A percentile compares a stretch with the other conserved stretches of the same genome.
These are phyloP conservation scores for Xylaria hypoxylon DNA, from an alignment of 2,329 filamentous ascomycete species.

Conservation along the genomic window DNA sequence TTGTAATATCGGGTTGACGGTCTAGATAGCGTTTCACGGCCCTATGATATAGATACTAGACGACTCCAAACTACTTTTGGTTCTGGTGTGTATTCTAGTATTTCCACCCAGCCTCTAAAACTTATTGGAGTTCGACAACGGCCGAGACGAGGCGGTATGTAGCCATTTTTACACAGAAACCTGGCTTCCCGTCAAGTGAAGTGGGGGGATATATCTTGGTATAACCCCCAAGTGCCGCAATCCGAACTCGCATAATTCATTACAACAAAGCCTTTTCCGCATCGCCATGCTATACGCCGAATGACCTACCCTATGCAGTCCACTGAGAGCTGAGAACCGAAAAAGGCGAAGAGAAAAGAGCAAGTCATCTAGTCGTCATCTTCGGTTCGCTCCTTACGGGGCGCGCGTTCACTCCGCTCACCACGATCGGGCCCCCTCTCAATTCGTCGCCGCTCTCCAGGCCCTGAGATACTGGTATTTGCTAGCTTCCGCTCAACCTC, in stretches of 20 bases:
- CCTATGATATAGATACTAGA: conserved; percentile 29
- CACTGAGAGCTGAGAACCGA: conserved; percentile 41
- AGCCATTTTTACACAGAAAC: conserved; percentile 32
- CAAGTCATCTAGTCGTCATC: conserved; percentile 64
- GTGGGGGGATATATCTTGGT: conserved; percentile 26
- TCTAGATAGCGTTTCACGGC: conserved; percentile 32
- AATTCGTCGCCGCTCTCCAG: conserved; percentile 50
- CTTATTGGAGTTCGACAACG: conserved; percentile 25
- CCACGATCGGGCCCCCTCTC: conserved; percentile 44
- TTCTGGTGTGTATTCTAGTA: conserved; percentile 34
- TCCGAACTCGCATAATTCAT: conserved; percentile 39
- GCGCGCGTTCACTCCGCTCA: conserved; percentile 49
- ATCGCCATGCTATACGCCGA: conserved; percentile 48
- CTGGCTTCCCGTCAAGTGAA: conserved; percentile 26
- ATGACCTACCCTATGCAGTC: conserved; percentile 46
- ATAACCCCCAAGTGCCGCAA: conserved; percentile 31
- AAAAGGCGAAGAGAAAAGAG: conserved; percentile 43
- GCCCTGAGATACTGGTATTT: conserved; percentile 54
- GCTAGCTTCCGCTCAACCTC: conserved; percentile 76
- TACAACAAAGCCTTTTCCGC: conserved; percentile 44
- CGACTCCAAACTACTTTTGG: conserved; percentile 21
- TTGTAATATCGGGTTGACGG: conserved; percentile 26
- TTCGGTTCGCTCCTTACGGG: conserved; percentile 62
- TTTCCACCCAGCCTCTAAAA: conserved; percentile 33
- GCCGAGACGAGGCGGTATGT: conserved; percentile 31